phyloP scores from a whole-genome alignment of 768 basidiomycete genomes.

The Arthromyces matolae region DNA sequence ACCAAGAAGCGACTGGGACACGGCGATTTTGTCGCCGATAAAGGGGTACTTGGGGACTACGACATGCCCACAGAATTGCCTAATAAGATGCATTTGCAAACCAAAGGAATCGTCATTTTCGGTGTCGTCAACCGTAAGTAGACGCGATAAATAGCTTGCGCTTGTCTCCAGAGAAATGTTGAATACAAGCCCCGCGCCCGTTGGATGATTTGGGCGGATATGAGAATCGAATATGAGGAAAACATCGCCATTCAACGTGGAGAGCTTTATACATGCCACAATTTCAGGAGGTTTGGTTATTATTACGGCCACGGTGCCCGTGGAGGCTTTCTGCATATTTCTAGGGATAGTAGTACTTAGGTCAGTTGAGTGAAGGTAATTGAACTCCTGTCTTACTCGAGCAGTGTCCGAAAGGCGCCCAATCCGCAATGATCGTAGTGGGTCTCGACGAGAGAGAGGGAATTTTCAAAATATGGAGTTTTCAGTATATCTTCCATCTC shows the following conservation, averaged over 20 bases:
- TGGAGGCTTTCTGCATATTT: conserved; percentile 21
- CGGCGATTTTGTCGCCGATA: conserved; percentile 15
- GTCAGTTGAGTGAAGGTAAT: conserved; percentile 4
- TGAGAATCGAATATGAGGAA: conserved; percentile 70
- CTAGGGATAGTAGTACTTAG: too few species aligned
- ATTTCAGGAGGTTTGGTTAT: conserved; percentile 75
- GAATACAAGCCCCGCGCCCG: conserved; percentile 58
- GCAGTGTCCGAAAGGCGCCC: conserved; percentile 27
- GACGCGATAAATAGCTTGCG: conserved; percentile 40
- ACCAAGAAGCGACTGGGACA: conserved; percentile 38
- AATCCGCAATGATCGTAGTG: conserved; percentile 35
- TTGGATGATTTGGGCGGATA: conserved; percentile 52
- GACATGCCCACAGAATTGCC: conserved; percentile 57
- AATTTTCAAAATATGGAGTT: conserved; percentile 45
- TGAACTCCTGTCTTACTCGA: conserved; percentile 20
- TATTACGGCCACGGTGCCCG: conserved; percentile 39
- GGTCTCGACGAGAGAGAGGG: conserved; percentile 31
- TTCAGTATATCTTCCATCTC: conserved; percentile 51
- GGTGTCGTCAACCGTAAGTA: conserved; percentile 47
- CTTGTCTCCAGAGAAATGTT: conserved; percentile 41
- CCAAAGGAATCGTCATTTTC: conserved; percentile 24
- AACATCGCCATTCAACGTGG: conserved; percentile 28
- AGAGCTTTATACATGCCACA: conserved; percentile 45
- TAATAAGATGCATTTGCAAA: conserved; percentile 65
- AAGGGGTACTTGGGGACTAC: conserved; percentile 34